phyloP scores from a whole-genome alignment of 164 flowering plant genomes.

The Cinnamomum micranthum region DNA sequence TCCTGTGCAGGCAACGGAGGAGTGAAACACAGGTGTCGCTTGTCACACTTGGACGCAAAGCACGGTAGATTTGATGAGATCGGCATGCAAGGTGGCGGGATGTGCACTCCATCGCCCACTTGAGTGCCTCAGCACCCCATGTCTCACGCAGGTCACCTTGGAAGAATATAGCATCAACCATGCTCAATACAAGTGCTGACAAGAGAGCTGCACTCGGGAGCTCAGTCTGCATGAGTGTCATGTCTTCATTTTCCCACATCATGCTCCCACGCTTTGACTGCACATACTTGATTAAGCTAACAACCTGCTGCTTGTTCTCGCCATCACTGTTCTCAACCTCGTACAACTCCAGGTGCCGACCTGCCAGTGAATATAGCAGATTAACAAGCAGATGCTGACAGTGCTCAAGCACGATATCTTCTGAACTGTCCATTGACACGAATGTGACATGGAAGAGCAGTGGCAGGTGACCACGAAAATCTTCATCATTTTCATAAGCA shows the following conservation, averaged over 20 bases:
- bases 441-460: conserved; percentile 91
- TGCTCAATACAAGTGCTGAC: conserved; percentile 94
- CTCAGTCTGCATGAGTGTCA: conserved; percentile 67
- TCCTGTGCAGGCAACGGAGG: conserved; percentile 91
- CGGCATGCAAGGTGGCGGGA: conserved; percentile 98
- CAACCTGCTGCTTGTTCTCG: conserved; percentile 98
- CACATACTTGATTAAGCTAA: conserved; percentile 93
- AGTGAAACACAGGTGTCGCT: conserved; percentile 93
- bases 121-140: conserved; percentile 97
- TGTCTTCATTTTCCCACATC: conserved; percentile 99
- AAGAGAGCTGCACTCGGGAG: conserved; percentile 98
- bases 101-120: conserved; percentile 99
- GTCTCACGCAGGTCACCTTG: conserved; percentile 98
- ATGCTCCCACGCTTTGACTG: conserved; percentile 95
- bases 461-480: conserved; percentile 90
- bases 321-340: conserved; percentile 93
- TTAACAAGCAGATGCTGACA: conserved; percentile 98
- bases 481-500: conserved; percentile 98
- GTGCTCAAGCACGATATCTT: conserved; percentile 93
- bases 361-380: conserved; percentile 91
- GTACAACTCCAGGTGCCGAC: conserved; percentile 89
- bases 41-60: conserved; percentile 81
- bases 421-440: conserved; percentile 99
- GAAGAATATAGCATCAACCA: conserved; percentile 99
- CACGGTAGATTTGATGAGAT: conserved; percentile 98